Percentiles rank a stretch among this genome's conserved stretches.
phyloP scores from a whole-genome alignment of 2,329 filamentous ascomycete species.

The Diaporthe ampelina region DNA sequence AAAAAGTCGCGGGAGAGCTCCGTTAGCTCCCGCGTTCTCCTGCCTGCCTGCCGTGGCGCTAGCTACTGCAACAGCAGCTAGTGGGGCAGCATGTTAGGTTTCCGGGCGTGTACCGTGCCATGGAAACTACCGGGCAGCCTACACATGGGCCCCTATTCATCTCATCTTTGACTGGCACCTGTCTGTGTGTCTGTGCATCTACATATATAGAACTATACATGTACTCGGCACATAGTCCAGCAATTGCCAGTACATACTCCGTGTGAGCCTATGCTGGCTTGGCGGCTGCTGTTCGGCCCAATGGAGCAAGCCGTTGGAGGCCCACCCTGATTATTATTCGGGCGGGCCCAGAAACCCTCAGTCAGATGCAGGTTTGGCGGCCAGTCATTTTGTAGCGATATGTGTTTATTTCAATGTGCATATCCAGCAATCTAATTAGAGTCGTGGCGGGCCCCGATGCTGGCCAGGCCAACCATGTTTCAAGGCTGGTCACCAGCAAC shows the following conservation, averaged over 20 bases:
- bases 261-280: not conserved
- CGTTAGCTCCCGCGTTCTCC: slow-evolving; percentile 28
- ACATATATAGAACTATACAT: not conserved
- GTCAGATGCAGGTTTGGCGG: not conserved
- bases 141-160: slow-evolving; percentile 6
- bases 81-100: slow-evolving; percentile 12
- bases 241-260: not conserved
- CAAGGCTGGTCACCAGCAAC: not conserved
- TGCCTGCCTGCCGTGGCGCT: slow-evolving; percentile 21
- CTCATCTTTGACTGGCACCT: not conserved
- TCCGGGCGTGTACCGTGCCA: not conserved
- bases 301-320: not conserved
- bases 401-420: slow-evolving; percentile 4
- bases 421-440: slow-evolving; percentile 24
- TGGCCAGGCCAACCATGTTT: slow-evolving; percentile 35
- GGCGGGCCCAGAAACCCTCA: not conserved
- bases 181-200: not conserved
- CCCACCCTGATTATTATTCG: not conserved
- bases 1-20: slow-evolving; percentile 26
- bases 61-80: slow-evolving; percentile 24
- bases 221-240: too few relatives aligned
- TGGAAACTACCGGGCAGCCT: not conserved
- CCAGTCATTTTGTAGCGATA: not conserved
- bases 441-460: not conserved
- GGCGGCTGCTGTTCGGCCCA: not conserved